Base-by-base conservation (phyloP, 2,329 filamentous ascomycete genomes). In the Pseudocercospora macadamiae region DNA sequence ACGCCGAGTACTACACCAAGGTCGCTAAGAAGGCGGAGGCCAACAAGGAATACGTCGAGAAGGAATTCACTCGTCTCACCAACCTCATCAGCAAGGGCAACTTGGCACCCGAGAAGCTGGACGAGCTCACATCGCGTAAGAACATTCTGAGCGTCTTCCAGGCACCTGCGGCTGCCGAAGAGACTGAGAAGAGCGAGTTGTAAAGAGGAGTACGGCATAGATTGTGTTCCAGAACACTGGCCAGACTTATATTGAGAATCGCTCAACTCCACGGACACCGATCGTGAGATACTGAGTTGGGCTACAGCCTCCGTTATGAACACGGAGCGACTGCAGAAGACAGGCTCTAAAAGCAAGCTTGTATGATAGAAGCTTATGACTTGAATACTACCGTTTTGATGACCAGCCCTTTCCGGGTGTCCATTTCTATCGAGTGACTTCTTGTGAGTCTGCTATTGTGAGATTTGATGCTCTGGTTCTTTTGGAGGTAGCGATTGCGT, bases 1-100 rank as follows among this genome's bases (percentile, higher is more conserved):
- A 93, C 73, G 91, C 91, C 47, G 84, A 93, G 77, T 99, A 99
- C 85, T 71, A 99, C 76, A 82, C 95, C 74, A 91, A 90, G 74
- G 92, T 96, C 55, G 89, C 95, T 61, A 86, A 90, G 74, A 97
- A 97, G 86, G 80, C 95, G 64, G 82, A 80, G 73, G 82, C 88
- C 75, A 96, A 89, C 78, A 82, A 89, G 62, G 88, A 82, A 53
- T 97, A 91, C 72, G 91, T 87, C 49, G 80, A 85, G 73, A 97
- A 96, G 86, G 93, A 97, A 82, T 81, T 93, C 63, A 83, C 86
- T 61, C 86, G 93, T 64, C 82, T 97, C 62, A 84, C 91, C 68
- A 86, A 88, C 67, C 84, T 97, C 67, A 79, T 97, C 63, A 83
- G 85, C 77, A 96, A 96, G 86, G 91, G 93, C 63, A 91, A 90